Conservation (phyloP, 2,329 filamentous ascomycete genomes). For the Aspergillus aculeatus region DNA sequence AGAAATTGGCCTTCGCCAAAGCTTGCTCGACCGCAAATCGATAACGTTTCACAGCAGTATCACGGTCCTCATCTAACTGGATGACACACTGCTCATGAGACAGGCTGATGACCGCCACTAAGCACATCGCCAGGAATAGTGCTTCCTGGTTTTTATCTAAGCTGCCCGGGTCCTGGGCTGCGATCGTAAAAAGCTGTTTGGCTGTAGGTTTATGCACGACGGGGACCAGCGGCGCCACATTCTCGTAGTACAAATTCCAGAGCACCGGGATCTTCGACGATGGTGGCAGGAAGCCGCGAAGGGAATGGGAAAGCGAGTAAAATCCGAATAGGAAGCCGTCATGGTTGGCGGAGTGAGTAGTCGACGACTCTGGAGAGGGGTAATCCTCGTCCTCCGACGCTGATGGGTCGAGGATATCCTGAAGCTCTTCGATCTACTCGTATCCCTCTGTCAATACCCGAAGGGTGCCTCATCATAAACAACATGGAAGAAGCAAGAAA, state of each 20-base stretch:
- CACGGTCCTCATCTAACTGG: conserved; percentile 54
- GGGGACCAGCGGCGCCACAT: conserved; percentile 62
- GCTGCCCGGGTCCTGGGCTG: conserved; percentile 50
- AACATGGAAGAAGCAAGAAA: background rate
- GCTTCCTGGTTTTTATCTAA: conserved; percentile 56
- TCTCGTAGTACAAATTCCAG: conserved; percentile 61
- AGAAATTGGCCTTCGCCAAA: conserved; percentile 60
- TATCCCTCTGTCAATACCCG: conserved; percentile 11
- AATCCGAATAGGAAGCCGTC: conserved; percentile 63
- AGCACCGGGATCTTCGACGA: conserved; percentile 51
- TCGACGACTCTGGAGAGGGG: conserved; percentile 46
- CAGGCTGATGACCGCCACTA: conserved; percentile 51
- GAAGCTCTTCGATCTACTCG: conserved; percentile 58
- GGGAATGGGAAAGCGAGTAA: conserved; percentile 56
- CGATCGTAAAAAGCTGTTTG: conserved; percentile 52
- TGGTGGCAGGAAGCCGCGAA: conserved; percentile 57
- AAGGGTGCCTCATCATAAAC: background rate
- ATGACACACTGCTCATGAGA: conserved; percentile 42
- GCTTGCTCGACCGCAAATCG: conserved; percentile 65
- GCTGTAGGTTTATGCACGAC: conserved; percentile 58
- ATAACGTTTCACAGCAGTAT: conserved; percentile 53
- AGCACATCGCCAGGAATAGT: conserved; percentile 63
- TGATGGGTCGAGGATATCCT: conserved; percentile 58
- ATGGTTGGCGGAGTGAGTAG: conserved; percentile 44
- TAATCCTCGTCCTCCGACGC: conserved; percentile 57